Conservation (phyloP, 805 yeast genomes). For the Ogataea haglerorum region DNA sequence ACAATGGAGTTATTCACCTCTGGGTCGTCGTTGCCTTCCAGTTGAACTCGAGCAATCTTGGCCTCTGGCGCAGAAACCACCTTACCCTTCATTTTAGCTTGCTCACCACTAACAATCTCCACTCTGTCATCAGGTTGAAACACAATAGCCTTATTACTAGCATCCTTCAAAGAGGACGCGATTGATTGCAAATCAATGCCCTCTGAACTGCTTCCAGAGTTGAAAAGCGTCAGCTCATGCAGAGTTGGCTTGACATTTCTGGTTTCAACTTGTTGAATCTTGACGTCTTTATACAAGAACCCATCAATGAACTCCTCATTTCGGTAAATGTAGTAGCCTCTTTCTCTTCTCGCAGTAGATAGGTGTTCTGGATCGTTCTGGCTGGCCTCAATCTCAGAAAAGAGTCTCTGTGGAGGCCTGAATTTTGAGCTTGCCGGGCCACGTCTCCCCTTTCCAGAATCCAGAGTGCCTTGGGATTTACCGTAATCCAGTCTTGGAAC, state of each 20-base stretch:
- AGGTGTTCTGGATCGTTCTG: slow-evolving; percentile 75
- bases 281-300: slow-evolving; percentile 80
- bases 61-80: slow-evolving; percentile 63
- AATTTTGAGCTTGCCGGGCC: slow-evolving; percentile 53
- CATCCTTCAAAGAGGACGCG: slow-evolving; percentile 77
- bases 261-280: slow-evolving; percentile 75
- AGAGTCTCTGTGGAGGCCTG: slow-evolving; percentile 82
- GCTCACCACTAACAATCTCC: slow-evolving; percentile 90
- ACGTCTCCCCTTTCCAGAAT: slow-evolving; percentile 35
- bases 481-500: slow-evolving; percentile 96
- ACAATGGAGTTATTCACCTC: slow-evolving; percentile 53
- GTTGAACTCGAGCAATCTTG: slow-evolving; percentile 48
- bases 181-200: slow-evolving; percentile 86
- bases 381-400: slow-evolving; percentile 85
- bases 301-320: slow-evolving; percentile 92
- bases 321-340: slow-evolving; percentile 64
- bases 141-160: slow-evolving; percentile 48
- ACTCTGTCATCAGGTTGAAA: slow-evolving; percentile 95
- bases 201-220: slow-evolving; percentile 70
- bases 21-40: slow-evolving; percentile 55
- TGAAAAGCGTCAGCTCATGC: slow-evolving; percentile 83
- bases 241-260: slow-evolving; percentile 78
- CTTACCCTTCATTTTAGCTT: slow-evolving; percentile 80
- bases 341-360: slow-evolving; percentile 56
- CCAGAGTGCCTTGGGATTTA: slow-evolving; percentile 37